A percentile compares a stretch with the other conserved stretches of the same genome.
These are phyloP conservation scores for Carex scoparia DNA, from an alignment of 176 grass and related monocot species.

Conservation along the genomic window DNA sequence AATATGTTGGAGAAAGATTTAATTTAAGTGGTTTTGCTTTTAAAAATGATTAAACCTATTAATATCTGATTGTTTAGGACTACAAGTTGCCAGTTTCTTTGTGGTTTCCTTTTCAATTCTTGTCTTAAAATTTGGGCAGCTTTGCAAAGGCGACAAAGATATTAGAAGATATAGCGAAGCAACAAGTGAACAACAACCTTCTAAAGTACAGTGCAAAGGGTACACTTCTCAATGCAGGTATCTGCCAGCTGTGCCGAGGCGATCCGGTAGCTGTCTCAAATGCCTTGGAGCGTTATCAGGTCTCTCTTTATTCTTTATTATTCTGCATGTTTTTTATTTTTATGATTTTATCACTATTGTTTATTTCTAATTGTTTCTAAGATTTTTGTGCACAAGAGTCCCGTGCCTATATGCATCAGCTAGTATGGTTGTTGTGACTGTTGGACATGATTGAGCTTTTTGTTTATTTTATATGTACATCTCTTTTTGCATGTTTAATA, in stretches of 20 bases:
- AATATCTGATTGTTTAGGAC: neutral
- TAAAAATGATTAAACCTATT: neutral
- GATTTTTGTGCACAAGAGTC: neutral
- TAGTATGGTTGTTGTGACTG: neutral
- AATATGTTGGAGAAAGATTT: neutral
- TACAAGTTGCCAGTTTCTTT: neutral
- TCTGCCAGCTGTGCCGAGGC: slow-evolving; percentile 89
- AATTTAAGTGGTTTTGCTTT: neutral
- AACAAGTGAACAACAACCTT: slow-evolving; percentile 92
- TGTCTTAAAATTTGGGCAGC: slow-evolving; percentile 30
- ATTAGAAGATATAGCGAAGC: slow-evolving; percentile 79
- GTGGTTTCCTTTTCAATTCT: neutral
- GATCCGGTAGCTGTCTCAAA: slow-evolving; percentile 90
- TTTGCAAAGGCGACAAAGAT: slow-evolving; percentile 86
- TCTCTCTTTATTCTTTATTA: slow-evolving; percentile 30
- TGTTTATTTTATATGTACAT: neutral
- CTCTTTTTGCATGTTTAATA: neutral
- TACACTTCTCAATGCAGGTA: slow-evolving; percentile 93
- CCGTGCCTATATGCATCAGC: neutral
- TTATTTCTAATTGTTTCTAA: neutral
- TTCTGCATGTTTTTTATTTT: neutral
- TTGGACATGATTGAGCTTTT: neutral
- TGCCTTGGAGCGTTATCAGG: slow-evolving; percentile 90
- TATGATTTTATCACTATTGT: neutral
- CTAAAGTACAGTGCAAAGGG: slow-evolving; percentile 94